phyloP scores from a whole-genome alignment of 768 basidiomycete species.

The Collybia mongolica region DNA sequence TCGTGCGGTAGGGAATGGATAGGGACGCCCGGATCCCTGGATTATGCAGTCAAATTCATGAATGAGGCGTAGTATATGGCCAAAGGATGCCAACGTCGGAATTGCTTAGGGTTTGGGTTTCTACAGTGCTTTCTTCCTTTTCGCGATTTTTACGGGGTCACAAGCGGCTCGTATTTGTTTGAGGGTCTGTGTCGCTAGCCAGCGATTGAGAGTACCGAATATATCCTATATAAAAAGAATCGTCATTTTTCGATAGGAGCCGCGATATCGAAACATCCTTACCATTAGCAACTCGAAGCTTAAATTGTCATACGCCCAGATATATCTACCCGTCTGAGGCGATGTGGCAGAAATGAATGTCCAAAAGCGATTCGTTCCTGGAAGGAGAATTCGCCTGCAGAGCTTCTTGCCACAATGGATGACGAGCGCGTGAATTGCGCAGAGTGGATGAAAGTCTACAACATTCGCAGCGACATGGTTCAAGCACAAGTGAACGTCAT shows the following conservation, averaged over 20 bases:
- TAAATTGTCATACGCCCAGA: not conserved
- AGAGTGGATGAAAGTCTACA: conserved; percentile 22
- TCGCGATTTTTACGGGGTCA: conserved; percentile 1
- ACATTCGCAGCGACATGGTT: conserved; percentile 17
- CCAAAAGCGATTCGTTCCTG: conserved; percentile 17
- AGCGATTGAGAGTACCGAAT: not conserved
- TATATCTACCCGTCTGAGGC: not conserved
- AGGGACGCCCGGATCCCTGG: too few relatives aligned
- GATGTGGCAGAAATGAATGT: conserved; percentile 5
- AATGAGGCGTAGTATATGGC: too few relatives aligned
- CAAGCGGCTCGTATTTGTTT: not conserved
- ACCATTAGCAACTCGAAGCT: not conserved
- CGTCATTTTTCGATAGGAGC: not conserved
- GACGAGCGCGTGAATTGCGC: conserved; percentile 33
- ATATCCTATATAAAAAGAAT: not conserved
- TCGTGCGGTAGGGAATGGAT: too few relatives aligned
- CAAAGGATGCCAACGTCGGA: too few relatives aligned
- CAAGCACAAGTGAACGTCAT: conserved; percentile 29
- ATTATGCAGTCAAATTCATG: too few relatives aligned
- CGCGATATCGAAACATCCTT: too few relatives aligned
- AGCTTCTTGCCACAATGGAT: conserved; percentile 28
- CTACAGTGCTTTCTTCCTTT: too few relatives aligned
- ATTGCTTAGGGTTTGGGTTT: too few relatives aligned
- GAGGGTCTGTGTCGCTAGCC: not conserved
- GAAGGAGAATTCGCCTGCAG: conserved; percentile 22